Evolutionary conservation across 1,284 basidiomycete species (phyloP).

Genomic region (Ustilago vetiveriae): DNA sequence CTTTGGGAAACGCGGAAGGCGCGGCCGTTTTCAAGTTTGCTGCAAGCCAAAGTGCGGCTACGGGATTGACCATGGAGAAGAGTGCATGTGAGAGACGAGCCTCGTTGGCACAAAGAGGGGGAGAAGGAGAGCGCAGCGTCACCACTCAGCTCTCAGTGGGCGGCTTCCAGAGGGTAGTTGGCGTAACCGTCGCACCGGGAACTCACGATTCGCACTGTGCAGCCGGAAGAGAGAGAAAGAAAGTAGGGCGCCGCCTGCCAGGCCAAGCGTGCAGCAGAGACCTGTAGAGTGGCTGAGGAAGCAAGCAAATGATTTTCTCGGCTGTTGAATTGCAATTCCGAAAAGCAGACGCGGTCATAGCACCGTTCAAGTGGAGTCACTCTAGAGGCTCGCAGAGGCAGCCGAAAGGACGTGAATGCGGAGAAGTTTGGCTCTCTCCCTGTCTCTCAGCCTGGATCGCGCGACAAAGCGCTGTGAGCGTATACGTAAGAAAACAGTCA

Average conservation of each 20-base stretch:
- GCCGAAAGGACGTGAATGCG: conserved; percentile 15
- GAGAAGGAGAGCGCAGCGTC: too few species aligned
- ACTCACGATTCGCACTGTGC: too few species aligned
- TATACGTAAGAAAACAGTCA: too few species aligned
- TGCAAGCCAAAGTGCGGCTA: not conserved
- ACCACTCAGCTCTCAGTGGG: too few species aligned
- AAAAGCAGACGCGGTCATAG: not conserved
- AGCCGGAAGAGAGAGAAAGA: too few species aligned
- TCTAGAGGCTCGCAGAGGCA: not conserved
- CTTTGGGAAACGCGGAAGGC: too few species aligned
- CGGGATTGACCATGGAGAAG: not conserved
- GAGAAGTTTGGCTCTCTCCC: conserved; percentile 9
- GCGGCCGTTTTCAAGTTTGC: not conserved
- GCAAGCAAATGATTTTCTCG: conserved; percentile 9
- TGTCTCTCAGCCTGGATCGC: not conserved
- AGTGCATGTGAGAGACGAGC: conserved; percentile 4
- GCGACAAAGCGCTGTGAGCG: not conserved
- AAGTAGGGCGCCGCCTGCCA: too few species aligned
- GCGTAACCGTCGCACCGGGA: too few species aligned
- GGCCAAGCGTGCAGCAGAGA: too few species aligned
- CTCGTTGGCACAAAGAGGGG: too few species aligned
- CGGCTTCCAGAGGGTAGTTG: too few species aligned
- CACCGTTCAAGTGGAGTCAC: too few species aligned
- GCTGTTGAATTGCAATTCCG: conserved; percentile 1
- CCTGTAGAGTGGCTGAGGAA: conserved; percentile 5